Evolutionary conservation across 1,284 basidiomycete genomes (phyloP).

Genomic region (Microbotryum scabiosae): DNA sequence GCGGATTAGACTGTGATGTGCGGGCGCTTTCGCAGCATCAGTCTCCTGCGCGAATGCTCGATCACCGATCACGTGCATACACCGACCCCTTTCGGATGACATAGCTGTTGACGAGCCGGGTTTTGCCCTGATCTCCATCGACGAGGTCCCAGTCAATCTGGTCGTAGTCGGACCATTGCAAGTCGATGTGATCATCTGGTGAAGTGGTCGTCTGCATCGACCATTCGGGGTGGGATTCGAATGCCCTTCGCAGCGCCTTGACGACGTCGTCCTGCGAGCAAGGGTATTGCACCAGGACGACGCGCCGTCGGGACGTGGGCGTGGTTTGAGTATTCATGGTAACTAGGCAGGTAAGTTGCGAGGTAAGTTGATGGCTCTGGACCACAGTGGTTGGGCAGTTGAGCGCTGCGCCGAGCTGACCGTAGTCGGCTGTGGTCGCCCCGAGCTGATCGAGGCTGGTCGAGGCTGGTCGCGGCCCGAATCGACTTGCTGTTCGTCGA

Average conservation of each 20-base stretch:
- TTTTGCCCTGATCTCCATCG: conserved; percentile 1
- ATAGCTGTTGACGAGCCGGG: conserved; percentile 26
- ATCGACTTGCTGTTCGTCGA: too few relatives aligned
- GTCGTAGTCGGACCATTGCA: conserved; percentile 35
- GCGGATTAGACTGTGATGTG: conserved; percentile 59
- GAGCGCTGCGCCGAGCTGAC: too few relatives aligned
- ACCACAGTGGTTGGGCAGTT: too few relatives aligned
- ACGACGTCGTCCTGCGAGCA: conserved; percentile 16
- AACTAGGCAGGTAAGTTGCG: too few relatives aligned
- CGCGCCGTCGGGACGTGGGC: neutral
- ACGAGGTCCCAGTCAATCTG: conserved; percentile 30
- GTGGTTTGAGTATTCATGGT: neutral
- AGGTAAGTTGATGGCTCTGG: too few relatives aligned
- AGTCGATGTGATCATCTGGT: neutral
- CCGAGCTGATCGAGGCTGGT: too few relatives aligned
- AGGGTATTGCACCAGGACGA: conserved; percentile 15
- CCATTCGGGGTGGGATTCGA: conserved; percentile 4
- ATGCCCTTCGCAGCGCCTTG: conserved; percentile 7
- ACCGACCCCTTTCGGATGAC: conserved; percentile 35
- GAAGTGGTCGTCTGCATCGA: neutral
- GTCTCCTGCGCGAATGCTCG: conserved; percentile 35
- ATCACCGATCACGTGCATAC: conserved; percentile 22
- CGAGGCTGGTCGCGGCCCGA: too few relatives aligned
- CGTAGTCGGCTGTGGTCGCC: too few relatives aligned
- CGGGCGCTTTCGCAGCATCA: conserved; percentile 42